Percentiles rank a stretch among this genome's conserved stretches.
These are phyloP conservation scores for Podaxis pistillaris DNA, from an alignment of 768 basidiomycete species.

Conservation along the genomic window DNA sequence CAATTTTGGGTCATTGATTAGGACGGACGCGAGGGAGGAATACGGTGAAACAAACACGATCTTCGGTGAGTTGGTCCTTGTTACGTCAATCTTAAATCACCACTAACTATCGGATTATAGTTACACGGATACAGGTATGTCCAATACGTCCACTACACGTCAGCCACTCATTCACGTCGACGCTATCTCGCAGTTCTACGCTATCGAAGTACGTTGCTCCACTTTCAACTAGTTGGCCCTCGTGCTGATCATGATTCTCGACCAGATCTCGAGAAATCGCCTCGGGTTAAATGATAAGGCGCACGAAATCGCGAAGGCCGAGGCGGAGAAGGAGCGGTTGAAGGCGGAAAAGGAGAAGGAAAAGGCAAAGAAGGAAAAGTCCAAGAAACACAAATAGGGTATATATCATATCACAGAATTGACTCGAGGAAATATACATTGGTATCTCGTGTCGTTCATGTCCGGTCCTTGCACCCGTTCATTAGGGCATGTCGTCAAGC, in stretches of 20 bases:
- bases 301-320: constrained; percentile 76
- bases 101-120: constrained; percentile 28
- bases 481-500: not conserved
- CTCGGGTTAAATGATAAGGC: constrained; percentile 87
- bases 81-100: not conserved
- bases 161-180: not conserved
- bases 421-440: not conserved
- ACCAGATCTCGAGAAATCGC: constrained; percentile 86
- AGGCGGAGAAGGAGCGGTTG: constrained; percentile 62
- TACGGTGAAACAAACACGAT: constrained; percentile 94
- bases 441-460: not conserved
- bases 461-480: not conserved
- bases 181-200: constrained; percentile 70
- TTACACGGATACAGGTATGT: constrained; percentile 69
- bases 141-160: constrained; percentile 2
- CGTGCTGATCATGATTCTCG: not conserved
- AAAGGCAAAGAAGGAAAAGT: constrained; percentile 26
- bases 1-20: constrained; percentile 95
- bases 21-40: constrained; percentile 74
- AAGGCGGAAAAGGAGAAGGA: constrained; percentile 49
- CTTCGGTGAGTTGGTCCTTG: constrained; percentile 59
- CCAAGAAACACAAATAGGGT: constrained; percentile 24
- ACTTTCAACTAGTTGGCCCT: not conserved
- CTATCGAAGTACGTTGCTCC: constrained; percentile 65
- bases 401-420: not conserved